Base-by-base conservation (phyloP, 768 basidiomycete genomes). In the Pholiota molesta region DNA sequence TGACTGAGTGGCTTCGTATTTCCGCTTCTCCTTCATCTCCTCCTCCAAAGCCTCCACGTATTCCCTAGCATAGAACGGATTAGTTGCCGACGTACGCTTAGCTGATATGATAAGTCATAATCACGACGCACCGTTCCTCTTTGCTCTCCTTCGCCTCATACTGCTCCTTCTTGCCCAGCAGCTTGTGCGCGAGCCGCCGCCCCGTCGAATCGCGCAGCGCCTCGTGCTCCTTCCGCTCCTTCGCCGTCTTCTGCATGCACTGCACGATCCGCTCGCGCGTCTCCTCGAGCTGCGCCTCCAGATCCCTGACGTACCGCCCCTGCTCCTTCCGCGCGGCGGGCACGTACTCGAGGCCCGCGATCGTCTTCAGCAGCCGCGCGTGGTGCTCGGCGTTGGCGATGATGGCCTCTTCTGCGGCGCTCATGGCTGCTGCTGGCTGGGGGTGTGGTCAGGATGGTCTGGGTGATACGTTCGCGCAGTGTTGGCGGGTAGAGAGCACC, bases 31-130 rank as follows among this genome's bases (percentile, higher is more conserved):
- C 7, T 71, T 67, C 67, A 78, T 70, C 65, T 81, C 80, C 11
- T 72, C 68, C 59, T 81, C 77, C 60, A 83, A 62, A 1, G 81
- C 80, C 59, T 80, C 80, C 3, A 81, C 73, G 60, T 79, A 83
- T 63, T 81, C 79, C 54, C 82, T 83, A 57, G 16, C 3, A 54
- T 16, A 16, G 44, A 8, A n/a, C 42, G 3, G 21, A 19, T 16
- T 17, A 49, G 19, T 23, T n/a, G n/a, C n/a, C n/a, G n/a, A n/a
- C n/a, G n/a, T n/a, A n/a, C n/a, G n/a, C n/a, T n/a, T n/a, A n/a
- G n/a, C n/a, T n/a, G n/a, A n/a, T n/a, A n/a, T n/a, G n/a, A n/a
- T n/a, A n/a, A n/a, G n/a, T n/a, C n/a, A n/a, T n/a, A n/a, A n/a
- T n/a, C 47, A 44, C 21, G 40, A 66, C 73, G 26, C 61, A 82